These are phyloP conservation scores for Boechera retrofracta DNA, from an alignment of 345 rosid species.

Conservation along the genomic window DNA sequence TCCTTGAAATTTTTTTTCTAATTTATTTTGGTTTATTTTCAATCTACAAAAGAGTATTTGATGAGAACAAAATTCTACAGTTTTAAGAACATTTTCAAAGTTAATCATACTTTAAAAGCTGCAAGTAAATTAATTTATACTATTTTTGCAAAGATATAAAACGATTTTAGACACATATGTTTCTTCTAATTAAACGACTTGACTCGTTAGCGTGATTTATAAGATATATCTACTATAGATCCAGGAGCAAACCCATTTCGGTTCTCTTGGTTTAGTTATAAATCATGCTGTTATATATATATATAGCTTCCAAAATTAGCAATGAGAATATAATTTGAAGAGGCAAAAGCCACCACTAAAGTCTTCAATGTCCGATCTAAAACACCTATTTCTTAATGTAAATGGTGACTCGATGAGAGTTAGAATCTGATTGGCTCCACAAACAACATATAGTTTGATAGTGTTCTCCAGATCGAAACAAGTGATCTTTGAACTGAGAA, in stretches of 20 bases:
- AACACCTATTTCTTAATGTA: background rate
- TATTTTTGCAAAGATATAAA: background rate
- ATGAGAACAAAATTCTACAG: background rate
- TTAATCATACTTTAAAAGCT: background rate
- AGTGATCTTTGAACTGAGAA: constrained; percentile 10
- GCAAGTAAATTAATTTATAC: background rate
- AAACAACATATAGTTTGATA: constrained; percentile 14
- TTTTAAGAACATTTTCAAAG: background rate
- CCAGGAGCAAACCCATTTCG: background rate
- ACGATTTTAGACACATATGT: background rate
- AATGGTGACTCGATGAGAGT: background rate
- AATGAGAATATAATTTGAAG: background rate
- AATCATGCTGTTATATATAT: background rate
- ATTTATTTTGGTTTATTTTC: background rate
- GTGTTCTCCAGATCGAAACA: constrained; percentile 21
- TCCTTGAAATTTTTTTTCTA: background rate
- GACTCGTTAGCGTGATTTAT: background rate
- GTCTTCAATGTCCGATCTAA: background rate
- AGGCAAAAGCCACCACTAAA: background rate
- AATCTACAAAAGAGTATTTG: background rate
- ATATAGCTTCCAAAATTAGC: background rate
- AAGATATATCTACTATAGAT: background rate
- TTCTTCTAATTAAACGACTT: background rate
- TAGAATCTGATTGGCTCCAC: background rate
- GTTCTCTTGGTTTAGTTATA: background rate